Percentiles rank a stretch among this genome's conserved stretches.
These are phyloP conservation scores for Serendipita indica DNA, from an alignment of 768 basidiomycete species.

Conservation along the genomic window DNA sequence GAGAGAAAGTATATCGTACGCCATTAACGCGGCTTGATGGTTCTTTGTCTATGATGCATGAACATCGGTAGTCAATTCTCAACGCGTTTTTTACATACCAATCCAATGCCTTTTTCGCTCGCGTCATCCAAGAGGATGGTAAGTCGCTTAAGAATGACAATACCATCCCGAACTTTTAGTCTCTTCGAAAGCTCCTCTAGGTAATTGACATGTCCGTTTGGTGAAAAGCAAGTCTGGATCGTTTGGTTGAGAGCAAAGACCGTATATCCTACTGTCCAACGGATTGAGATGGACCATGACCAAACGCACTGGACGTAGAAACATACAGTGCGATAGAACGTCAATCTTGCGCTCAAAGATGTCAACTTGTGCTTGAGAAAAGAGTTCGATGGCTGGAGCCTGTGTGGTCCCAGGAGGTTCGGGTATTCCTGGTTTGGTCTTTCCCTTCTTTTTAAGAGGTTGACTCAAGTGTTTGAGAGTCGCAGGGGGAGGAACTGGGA, in stretches of 20 bases:
- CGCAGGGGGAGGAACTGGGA: slow-evolving; percentile 32
- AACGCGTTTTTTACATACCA: slow-evolving; percentile 32
- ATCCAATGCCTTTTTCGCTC: slow-evolving; percentile 73
- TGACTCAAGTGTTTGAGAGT: slow-evolving; percentile 20
- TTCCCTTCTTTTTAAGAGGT: slow-evolving; percentile 42
- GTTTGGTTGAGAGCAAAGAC: slow-evolving; percentile 66
- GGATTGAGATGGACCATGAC: slow-evolving; percentile 15
- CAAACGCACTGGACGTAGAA: neutral
- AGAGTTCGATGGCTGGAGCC: slow-evolving; percentile 20
- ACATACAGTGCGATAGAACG: slow-evolving; percentile 57
- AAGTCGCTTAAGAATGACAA: slow-evolving; percentile 57
- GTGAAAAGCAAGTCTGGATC: slow-evolving; percentile 54
- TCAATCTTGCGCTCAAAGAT: slow-evolving; percentile 51
- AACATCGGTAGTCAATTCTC: neutral
- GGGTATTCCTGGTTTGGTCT: slow-evolving; percentile 27
- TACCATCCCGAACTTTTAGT: slow-evolving; percentile 40
- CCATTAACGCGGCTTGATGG: slow-evolving; percentile 43
- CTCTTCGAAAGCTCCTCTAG: slow-evolving; percentile 45
- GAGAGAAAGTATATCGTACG: slow-evolving; percentile 67
- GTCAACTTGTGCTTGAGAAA: slow-evolving; percentile 41
- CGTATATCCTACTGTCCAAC: slow-evolving; percentile 63
- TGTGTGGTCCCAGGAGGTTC: slow-evolving; percentile 9
- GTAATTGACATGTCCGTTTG: slow-evolving; percentile 51
- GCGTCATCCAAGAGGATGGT: slow-evolving; percentile 71
- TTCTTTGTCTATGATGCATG: slow-evolving; percentile 46